Percentiles rank a stretch among this genome's conserved stretches.
Evolutionary conservation across 306 rosid species (phyloP).

Genomic region (Pyrus bretschneideri): DNA sequence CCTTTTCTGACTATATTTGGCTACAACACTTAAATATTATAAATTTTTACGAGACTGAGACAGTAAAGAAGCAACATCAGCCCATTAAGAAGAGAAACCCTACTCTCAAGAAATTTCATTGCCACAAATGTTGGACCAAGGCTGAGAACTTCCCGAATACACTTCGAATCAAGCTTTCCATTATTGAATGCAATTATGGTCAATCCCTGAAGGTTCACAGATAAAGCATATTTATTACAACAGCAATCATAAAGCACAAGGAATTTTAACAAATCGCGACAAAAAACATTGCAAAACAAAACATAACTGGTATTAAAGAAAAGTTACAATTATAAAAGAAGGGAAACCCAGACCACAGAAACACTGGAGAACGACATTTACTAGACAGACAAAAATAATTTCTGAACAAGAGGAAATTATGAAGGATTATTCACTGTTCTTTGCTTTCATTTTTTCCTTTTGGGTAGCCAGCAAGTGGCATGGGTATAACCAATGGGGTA

Average conservation of each 20-base stretch:
- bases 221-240: not conserved
- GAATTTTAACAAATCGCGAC: not conserved
- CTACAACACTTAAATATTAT: not conserved
- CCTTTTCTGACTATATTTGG: not conserved
- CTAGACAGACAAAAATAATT: not conserved
- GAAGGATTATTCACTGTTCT: not conserved
- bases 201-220: constrained; percentile 49
- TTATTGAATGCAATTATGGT: constrained; percentile 77
- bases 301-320: not conserved
- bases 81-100: constrained; percentile 12
- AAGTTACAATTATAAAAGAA: not conserved
- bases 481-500: not conserved
- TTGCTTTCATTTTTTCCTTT: not conserved
- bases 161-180: constrained; percentile 49
- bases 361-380: not conserved
- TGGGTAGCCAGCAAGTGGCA: not conserved
- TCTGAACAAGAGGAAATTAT: not conserved
- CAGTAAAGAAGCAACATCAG: not conserved
- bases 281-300: not conserved
- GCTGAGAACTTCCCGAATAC: constrained; percentile 77
- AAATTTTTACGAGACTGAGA: not conserved
- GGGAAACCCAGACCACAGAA: not conserved
- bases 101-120: constrained; percentile 91
- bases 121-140: constrained; percentile 86
- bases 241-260: not conserved